Evolutionary conservation across 495 filamentous ascomycete genomes (phyloP).

Genomic region (Xanthoparmelia taractica): DNA sequence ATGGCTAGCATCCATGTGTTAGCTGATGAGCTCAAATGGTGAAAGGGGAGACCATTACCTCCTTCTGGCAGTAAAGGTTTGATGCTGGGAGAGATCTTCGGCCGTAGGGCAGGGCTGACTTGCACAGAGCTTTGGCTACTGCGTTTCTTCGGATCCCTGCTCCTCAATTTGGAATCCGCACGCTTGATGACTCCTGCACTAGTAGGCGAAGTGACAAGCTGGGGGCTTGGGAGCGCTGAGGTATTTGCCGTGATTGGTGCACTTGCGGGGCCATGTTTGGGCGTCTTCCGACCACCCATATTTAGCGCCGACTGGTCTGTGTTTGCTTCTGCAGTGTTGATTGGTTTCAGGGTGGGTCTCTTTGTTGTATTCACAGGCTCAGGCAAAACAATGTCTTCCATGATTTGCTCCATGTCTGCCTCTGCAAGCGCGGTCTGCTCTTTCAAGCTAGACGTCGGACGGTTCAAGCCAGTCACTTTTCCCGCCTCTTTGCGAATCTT

Average conservation of each 20-base stretch:
- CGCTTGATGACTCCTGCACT: slow-evolving; percentile 24
- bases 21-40: slow-evolving; percentile 10
- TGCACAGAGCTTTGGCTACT: slow-evolving; percentile 69
- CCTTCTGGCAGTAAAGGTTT: slow-evolving; percentile 79
- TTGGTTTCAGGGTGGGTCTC: slow-evolving; percentile 24
- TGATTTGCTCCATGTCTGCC: slow-evolving; percentile 46
- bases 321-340: slow-evolving; percentile 24
- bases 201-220: slow-evolving; percentile 33
- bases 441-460: slow-evolving; percentile 36
- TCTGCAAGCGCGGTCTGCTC: slow-evolving; percentile 29
- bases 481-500: slow-evolving; percentile 46
- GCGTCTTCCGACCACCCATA: slow-evolving; percentile 17
- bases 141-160: slow-evolving; percentile 55
- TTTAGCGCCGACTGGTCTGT: slow-evolving; percentile 23
- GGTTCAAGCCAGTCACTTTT: slow-evolving; percentile 22
- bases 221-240: slow-evolving; percentile 48
- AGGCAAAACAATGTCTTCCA: slow-evolving; percentile 60
- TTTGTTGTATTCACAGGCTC: slow-evolving; percentile 46
- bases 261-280: slow-evolving; percentile 29
- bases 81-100: slow-evolving; percentile 89
- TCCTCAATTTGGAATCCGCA: slow-evolving; percentile 24
- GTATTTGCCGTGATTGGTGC: slow-evolving; percentile 34
- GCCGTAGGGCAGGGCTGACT: slow-evolving; percentile 73
- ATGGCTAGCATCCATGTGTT: slow-evolving; percentile 28
- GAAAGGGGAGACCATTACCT: slow-evolving; percentile 41